phyloP scores from a whole-genome alignment of 805 yeast species.

The Metschnikowia cerradonensis region DNA sequence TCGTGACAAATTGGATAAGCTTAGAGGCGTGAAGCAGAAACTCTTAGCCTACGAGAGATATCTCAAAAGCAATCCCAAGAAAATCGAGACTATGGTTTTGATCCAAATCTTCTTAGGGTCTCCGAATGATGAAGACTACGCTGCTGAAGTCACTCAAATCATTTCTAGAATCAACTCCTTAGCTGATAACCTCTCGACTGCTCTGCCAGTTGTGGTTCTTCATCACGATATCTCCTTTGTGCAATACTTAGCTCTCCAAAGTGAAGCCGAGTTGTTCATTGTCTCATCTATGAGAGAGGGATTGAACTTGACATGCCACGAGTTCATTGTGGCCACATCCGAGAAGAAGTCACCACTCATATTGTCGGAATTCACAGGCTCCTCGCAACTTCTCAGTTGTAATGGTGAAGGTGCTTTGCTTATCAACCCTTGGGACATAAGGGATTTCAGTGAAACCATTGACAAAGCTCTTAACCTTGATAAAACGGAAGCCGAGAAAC shows the following conservation, averaged over 20 bases:
- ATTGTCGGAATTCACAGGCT: slow-evolving; percentile 91
- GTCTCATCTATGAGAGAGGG: slow-evolving; percentile 95
- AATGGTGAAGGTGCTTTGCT: slow-evolving; percentile 59
- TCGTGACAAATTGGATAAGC: slow-evolving; percentile 82
- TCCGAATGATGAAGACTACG: slow-evolving; percentile 56
- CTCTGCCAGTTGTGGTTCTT: slow-evolving; percentile 80
- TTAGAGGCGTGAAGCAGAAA: slow-evolving; percentile 87
- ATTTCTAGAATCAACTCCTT: slow-evolving; percentile 83
- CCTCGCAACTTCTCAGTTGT: slow-evolving; percentile 67
- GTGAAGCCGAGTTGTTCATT: slow-evolving; percentile 83
- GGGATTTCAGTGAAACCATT: slow-evolving; percentile 60
- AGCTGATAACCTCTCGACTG: slow-evolving; percentile 63
- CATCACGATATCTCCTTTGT: slow-evolving; percentile 86
- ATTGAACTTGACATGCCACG: slow-evolving; percentile 94
- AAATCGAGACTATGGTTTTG: slow-evolving; percentile 63
- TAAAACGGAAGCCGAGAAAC: slow-evolving; percentile 47
- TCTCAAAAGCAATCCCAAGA: slow-evolving; percentile 66
- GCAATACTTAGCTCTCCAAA: slow-evolving; percentile 80
- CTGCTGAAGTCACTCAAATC: slow-evolving; percentile 67
- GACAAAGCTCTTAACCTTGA: slow-evolving; percentile 63
- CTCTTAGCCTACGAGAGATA: slow-evolving; percentile 81
- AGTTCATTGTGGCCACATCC: slow-evolving; percentile 72
- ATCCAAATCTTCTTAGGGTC: slow-evolving; percentile 76
- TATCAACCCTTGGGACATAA: slow-evolving; percentile 89
- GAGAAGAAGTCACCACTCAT: slow-evolving; percentile 76